Evolutionary conservation across 2,329 filamentous ascomycete species (phyloP).

Genomic region (Neospermospora avenae): DNA sequence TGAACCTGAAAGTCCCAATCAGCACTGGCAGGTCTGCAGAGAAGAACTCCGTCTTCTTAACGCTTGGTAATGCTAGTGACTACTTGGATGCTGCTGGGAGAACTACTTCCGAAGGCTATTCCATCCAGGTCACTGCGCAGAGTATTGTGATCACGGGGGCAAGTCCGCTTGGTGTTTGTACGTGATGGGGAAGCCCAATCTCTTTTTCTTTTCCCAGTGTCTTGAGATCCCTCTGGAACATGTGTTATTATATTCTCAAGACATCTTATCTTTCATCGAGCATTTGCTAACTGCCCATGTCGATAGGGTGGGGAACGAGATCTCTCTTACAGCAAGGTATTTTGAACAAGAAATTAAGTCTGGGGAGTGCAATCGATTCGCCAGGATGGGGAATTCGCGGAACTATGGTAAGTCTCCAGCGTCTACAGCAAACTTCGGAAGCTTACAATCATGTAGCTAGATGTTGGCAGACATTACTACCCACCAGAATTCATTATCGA

Average conservation of each 20-base stretch:
- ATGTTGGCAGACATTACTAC: slow-evolving; percentile 55
- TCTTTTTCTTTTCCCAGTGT: too few relatives aligned
- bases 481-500: slow-evolving; percentile 51
- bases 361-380: slow-evolving; percentile 45
- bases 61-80: slow-evolving; percentile 39
- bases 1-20: slow-evolving; percentile 35
- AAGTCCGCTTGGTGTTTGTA: slow-evolving; percentile 52
- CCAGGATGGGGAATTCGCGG: slow-evolving; percentile 51
- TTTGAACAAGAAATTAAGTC: slow-evolving; percentile 39
- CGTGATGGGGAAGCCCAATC: too few relatives aligned
- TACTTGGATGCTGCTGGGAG: slow-evolving; percentile 46
- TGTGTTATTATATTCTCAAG: too few relatives aligned
- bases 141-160: slow-evolving; percentile 49
- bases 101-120: slow-evolving; percentile 48
- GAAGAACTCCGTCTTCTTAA: slow-evolving; percentile 43
- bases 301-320: slow-evolving; percentile 58
- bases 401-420: slow-evolving; percentile 37
- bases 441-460: slow-evolving; percentile 38
- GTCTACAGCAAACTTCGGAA: not conserved
- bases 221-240: too few relatives aligned
- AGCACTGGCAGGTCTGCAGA: slow-evolving; percentile 23
- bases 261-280: too few relatives aligned
- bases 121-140: slow-evolving; percentile 39
- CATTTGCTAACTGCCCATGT: too few relatives aligned
- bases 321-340: slow-evolving; percentile 51